A percentile compares a stretch with the other conserved stretches of the same genome.
These are phyloP conservation scores for Sextonia rubra DNA, from an alignment of 164 flowering plant genomes.

Conservation along the genomic window DNA sequence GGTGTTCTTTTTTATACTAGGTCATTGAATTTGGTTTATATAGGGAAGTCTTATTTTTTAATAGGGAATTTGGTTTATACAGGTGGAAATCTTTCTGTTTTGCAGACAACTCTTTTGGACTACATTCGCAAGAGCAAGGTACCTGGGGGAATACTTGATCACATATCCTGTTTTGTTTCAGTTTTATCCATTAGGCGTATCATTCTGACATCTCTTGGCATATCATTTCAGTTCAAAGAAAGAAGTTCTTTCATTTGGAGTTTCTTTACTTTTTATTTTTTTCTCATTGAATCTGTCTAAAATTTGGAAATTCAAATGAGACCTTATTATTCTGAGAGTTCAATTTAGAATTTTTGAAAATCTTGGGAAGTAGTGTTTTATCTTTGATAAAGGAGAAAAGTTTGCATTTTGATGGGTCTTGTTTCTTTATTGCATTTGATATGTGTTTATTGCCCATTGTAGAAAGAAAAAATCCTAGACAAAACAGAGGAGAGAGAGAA, in stretches of 20 bases:
- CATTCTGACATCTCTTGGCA: background rate
- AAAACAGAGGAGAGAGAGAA: too few species aligned
- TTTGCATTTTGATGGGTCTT: background rate
- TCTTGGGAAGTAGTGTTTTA: background rate
- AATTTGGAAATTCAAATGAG: background rate
- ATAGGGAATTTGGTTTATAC: slow-evolving; percentile 17
- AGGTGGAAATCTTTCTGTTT: slow-evolving; percentile 16
- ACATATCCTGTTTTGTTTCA: background rate
- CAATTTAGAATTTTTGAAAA: background rate
- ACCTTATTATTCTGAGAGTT: background rate
- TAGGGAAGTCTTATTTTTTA: background rate
- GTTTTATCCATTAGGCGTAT: background rate
- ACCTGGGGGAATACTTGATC: slow-evolving; percentile 13
- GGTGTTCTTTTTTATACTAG: background rate
- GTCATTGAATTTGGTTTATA: background rate
- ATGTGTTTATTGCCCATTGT: too few species aligned
- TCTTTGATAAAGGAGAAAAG: background rate
- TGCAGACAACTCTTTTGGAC: slow-evolving; percentile 96
- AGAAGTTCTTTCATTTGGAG: too few species aligned
- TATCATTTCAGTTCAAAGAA: background rate
- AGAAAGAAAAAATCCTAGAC: too few species aligned
- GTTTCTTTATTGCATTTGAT: background rate
- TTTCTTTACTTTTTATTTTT: too few species aligned
- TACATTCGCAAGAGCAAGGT: slow-evolving; percentile 88
- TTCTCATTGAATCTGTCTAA: too few species aligned